Evolutionary conservation across 192 early-diverging fungal species (phyloP).

Genomic region (Coemansia sp.): DNA sequence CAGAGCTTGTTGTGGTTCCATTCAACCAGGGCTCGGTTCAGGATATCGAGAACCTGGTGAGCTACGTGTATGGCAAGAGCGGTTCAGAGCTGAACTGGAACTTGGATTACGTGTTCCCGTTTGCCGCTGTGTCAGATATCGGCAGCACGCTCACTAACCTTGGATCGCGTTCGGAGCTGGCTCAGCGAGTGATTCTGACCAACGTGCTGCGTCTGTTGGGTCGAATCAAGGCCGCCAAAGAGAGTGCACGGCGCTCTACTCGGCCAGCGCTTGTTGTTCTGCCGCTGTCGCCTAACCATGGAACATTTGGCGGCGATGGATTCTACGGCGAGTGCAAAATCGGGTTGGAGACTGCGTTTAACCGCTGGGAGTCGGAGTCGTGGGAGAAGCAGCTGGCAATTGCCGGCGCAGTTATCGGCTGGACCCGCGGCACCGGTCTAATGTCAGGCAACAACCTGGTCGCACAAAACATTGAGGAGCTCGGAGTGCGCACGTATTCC

Average conservation of each 20-base stretch:
- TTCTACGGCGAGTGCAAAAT: constrained; percentile 94
- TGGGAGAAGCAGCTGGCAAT: constrained; percentile 87
- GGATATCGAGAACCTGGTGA: constrained; percentile 58
- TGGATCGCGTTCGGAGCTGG: constrained; percentile 83
- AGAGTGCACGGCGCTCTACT: constrained; percentile 63
- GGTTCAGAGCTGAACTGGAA: constrained; percentile 79
- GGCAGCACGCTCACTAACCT: constrained; percentile 80
- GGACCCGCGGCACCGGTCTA: constrained; percentile 92
- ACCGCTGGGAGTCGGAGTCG: constrained; percentile 85
- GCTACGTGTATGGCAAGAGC: constrained; percentile 78
- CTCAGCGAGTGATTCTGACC: constrained; percentile 90
- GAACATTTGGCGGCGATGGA: constrained; percentile 87
- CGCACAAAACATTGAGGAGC: constrained; percentile 77
- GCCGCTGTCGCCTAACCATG: constrained; percentile 94
- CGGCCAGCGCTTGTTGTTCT: constrained; percentile 83
- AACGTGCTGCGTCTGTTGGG: constrained; percentile 86
- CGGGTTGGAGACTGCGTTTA: constrained; percentile 83
- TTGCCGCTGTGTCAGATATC: constrained; percentile 85
- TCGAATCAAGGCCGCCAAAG: constrained; percentile 80
- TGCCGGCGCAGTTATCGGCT: constrained; percentile 42
- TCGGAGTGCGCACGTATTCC: constrained; percentile 87
- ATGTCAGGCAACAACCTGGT: constrained; percentile 89
- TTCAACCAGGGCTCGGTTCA: too few species aligned
- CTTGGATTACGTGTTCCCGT: constrained; percentile 89
- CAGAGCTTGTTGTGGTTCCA: constrained; percentile 84